Evolutionary conservation across 2,329 filamentous ascomycete genomes (phyloP).

Genomic region (Paecilomyces niveus): DNA sequence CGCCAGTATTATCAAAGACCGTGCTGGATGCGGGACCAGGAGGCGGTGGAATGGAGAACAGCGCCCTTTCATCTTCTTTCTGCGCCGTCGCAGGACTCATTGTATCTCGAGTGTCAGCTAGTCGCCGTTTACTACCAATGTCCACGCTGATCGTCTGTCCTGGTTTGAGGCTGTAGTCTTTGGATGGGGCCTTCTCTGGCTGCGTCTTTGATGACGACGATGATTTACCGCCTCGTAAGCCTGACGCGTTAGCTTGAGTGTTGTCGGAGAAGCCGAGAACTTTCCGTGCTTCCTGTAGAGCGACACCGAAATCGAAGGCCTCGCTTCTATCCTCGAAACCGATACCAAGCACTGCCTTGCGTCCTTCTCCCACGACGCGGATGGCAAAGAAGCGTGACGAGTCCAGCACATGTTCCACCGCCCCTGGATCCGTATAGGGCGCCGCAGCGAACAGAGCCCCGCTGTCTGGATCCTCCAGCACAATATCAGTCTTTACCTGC

Average conservation of each 20-base stretch:
- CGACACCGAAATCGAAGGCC: conserved; percentile 78
- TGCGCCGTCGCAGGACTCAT: conserved; percentile 7
- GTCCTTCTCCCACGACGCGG: conserved; percentile 67
- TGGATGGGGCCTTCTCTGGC: conserved; percentile 43
- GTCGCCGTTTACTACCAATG: conserved; percentile 52
- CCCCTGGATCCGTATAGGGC: conserved; percentile 60
- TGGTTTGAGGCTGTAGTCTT: conserved; percentile 79
- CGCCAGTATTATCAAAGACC: not conserved
- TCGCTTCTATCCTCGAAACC: conserved; percentile 83
- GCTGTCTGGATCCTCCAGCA: conserved; percentile 67
- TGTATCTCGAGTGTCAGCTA: not conserved
- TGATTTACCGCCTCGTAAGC: conserved; percentile 5
- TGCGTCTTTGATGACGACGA: conserved; percentile 28
- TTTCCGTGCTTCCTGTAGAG: conserved; percentile 70
- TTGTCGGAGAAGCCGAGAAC: conserved; percentile 55
- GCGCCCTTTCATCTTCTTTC: conserved; percentile 37
- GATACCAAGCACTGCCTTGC: conserved; percentile 73
- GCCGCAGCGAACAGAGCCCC: conserved; percentile 78
- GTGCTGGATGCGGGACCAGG: conserved; percentile 34
- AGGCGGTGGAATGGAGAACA: conserved; percentile 72
- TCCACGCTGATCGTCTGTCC: conserved; percentile 84
- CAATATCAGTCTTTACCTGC: conserved; percentile 63
- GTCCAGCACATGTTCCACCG: conserved; percentile 72
- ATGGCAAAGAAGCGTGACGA: conserved; percentile 79
- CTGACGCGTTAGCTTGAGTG: conserved; percentile 11